Percentiles rank a stretch among this genome's conserved stretches.
Conservation (phyloP, 2,329 filamentous ascomycete species). For the Cladobotryum protrusum region DNA sequence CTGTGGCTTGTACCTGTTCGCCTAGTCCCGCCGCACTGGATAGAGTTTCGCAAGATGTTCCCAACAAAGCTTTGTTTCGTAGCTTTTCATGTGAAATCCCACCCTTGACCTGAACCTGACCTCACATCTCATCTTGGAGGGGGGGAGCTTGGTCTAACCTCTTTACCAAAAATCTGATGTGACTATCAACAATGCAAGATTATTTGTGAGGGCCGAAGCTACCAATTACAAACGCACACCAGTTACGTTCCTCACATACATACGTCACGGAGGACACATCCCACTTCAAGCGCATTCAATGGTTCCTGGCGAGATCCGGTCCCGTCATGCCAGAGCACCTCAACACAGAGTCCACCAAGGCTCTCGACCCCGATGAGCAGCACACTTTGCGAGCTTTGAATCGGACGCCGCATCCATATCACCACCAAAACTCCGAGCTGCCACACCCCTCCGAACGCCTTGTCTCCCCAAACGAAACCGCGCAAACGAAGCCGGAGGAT, state of each 20-base stretch:
- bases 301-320: slow-evolving; percentile 14
- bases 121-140: not conserved
- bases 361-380: slow-evolving; percentile 28
- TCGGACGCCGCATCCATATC: slow-evolving; percentile 64
- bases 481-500: slow-evolving; percentile 13
- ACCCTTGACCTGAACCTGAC: not conserved
- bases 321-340: slow-evolving; percentile 43
- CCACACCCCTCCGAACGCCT: slow-evolving; percentile 33
- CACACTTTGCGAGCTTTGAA: slow-evolving; percentile 43
- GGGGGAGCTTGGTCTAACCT: not conserved
- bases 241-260: not conserved
- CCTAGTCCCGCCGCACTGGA: not conserved
- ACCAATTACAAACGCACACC: not conserved
- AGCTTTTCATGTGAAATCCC: slow-evolving; percentile 10
- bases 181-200: slow-evolving; percentile 1
- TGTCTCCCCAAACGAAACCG: slow-evolving; percentile 17
- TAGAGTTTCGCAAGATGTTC: not conserved
- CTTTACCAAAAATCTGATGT: not conserved
- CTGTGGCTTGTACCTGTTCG: not conserved
- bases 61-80: not conserved
- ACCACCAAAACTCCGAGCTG: slow-evolving; percentile 49
- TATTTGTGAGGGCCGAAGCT: not conserved
- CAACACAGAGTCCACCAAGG: slow-evolving; percentile 27
- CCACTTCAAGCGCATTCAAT: slow-evolving; percentile 21
- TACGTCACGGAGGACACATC: slow-evolving; percentile 8